Percentiles rank a stretch among this genome's conserved stretches.
phyloP scores from a whole-genome alignment of 441 rosid genomes.

The Gossypium gossypioides region DNA sequence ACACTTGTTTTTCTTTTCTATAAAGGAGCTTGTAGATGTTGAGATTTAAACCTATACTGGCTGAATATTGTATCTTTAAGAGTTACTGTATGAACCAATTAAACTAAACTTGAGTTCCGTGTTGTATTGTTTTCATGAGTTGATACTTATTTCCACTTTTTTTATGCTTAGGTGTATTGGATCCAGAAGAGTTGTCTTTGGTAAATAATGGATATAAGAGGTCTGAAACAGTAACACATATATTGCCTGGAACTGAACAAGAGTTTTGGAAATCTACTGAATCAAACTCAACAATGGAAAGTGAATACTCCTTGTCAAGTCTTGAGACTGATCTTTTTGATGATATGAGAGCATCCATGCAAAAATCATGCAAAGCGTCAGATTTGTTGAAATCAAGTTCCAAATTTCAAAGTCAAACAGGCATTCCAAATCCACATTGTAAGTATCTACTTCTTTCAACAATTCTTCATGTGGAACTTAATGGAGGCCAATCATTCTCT shows the following conservation, averaged over 20 bases:
- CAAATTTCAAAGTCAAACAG: constrained; percentile 15
- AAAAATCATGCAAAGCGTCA: constrained; percentile 13
- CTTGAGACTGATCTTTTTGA: constrained; percentile 52
- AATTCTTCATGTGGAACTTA: neutral
- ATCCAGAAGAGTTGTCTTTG: constrained; percentile 48
- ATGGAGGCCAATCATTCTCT: neutral
- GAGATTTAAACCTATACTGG: neutral
- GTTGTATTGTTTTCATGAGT: neutral
- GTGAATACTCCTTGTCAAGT: constrained; percentile 35
- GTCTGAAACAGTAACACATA: constrained; percentile 9
- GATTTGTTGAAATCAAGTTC: constrained; percentile 9
- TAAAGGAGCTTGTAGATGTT: neutral
- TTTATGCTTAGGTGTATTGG: constrained; percentile 47
- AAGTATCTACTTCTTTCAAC: constrained; percentile 12
- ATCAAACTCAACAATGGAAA: constrained; percentile 20
- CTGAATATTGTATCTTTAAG: neutral
- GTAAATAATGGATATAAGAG: constrained; percentile 43
- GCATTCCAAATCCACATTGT: constrained; percentile 17
- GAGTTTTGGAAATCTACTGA: constrained; percentile 28
- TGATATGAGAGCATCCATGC: constrained; percentile 31
- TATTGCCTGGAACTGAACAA: constrained; percentile 22
- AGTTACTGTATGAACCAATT: neutral
- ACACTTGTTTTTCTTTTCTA: neutral
- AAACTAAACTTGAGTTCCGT: neutral
- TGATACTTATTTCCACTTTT: neutral